Evolutionary conservation across 257 asterid genomes (phyloP).

Genomic region (Hygrophila difformis): DNA sequence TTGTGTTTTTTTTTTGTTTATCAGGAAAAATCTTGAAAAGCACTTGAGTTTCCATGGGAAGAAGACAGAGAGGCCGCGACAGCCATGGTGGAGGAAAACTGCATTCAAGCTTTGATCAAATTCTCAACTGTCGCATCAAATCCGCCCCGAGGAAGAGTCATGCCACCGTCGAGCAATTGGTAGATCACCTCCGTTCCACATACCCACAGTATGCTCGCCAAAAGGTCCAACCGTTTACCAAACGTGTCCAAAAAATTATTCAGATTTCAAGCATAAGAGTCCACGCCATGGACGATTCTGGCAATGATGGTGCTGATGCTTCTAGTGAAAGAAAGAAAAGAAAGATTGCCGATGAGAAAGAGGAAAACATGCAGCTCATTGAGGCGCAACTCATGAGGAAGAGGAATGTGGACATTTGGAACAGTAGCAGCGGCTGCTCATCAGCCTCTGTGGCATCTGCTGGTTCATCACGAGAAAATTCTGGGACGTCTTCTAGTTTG

Average conservation of each 20-base stretch:
- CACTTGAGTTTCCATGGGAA: constrained; percentile 25
- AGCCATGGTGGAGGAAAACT: constrained; percentile 12
- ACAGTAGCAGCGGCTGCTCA: constrained; percentile 21
- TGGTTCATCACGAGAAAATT: constrained; percentile 14
- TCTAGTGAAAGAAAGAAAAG: constrained; percentile 21
- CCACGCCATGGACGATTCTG: constrained; percentile 13
- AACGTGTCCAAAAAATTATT: constrained; percentile 28
- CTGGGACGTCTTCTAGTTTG: too few relatives aligned
- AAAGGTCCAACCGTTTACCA: constrained; percentile 40
- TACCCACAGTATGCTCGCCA: constrained; percentile 44
- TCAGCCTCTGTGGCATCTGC: constrained; percentile 36
- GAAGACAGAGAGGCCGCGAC: constrained; percentile 14
- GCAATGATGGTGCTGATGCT: constrained; percentile 9
- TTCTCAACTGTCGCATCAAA: constrained; percentile 39
- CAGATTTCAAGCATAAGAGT: constrained; percentile 8
- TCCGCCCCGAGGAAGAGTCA: constrained; percentile 20
- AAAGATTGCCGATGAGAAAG: constrained; percentile 26
- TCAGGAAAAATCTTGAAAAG: too few relatives aligned
- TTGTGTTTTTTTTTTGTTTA: too few relatives aligned
- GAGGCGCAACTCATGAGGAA: constrained; percentile 40
- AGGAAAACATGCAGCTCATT: constrained; percentile 43
- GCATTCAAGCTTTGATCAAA: constrained; percentile 19
- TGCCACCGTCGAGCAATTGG: constrained; percentile 48
- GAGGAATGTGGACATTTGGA: constrained; percentile 7
- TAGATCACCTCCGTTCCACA: constrained; percentile 49